Evolutionary conservation across 345 rosid genomes (phyloP), one percentile per base, ranked within the genome.

Genomic region (Noccaea caerulescens): DNA sequence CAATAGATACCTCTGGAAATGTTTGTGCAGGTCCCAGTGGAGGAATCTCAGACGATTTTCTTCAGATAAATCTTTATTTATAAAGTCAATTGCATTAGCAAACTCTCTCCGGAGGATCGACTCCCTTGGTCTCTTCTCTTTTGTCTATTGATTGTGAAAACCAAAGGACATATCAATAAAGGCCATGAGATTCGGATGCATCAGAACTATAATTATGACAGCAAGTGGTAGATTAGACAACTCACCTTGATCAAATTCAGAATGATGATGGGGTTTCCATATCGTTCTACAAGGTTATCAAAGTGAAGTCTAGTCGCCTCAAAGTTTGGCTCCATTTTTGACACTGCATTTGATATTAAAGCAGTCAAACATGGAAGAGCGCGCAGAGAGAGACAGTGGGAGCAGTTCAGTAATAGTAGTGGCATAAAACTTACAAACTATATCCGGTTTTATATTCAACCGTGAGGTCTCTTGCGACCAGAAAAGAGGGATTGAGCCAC

Each of bases 401-500:
- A 51, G 38, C 13, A 51, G 38, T 41, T 58, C 51, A 59, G 54
- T 34, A 49, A 34, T 74, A 69, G 47, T 42, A 66, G 69, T 34
- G 75, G 20, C 36, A 71, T 43, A 69, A 67, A 62, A 68, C 96
- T 66, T 90, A 93, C 98, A 67, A 73, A 87, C 84, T 58, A 90
- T 90, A 82, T 93, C 97, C 5, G 98, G 98, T 78, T 88, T 93
- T 52, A 90, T 14, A 81, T 88, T 93, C 86, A 93, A 82, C 36
- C 96, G 85, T 4, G 98, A 93, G 69, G 98, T 90, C 85, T 90
- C 97, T 71, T 93, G 98, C 16, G 98, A 90, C 98, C 98, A 93
- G 76, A 88, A 88, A 39, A 93, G 89, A 37, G 97, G 98, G 57
- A 93, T 93, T 56, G 98, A 93, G 65, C 97, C 98, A 64, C 97